Conservation (phyloP, 2,329 filamentous ascomycete species). For the Conoideocrella luteorostrata region DNA sequence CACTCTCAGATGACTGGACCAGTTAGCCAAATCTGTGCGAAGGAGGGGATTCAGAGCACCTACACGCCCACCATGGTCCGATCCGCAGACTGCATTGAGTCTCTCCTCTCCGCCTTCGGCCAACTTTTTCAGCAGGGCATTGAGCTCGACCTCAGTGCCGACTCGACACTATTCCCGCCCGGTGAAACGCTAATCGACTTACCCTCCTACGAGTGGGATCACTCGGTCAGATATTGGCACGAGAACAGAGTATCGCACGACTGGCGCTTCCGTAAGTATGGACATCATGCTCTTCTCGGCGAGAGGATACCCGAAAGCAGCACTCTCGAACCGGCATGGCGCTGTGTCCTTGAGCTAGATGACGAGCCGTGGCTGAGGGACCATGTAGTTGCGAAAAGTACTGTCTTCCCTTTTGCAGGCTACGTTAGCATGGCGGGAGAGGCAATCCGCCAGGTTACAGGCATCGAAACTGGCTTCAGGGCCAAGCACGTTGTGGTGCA, state of each 20-base stretch:
- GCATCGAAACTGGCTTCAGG: constrained; percentile 14
- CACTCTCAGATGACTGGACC: no score
- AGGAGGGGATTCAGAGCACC: no score
- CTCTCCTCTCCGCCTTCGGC: constrained; percentile 11
- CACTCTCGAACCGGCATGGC: constrained; percentile 12
- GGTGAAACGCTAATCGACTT: constrained; percentile 6
- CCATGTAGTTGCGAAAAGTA: constrained; percentile 35
- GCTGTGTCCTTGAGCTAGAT: constrained; percentile 15
- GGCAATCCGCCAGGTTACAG: constrained; percentile 15
- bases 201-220: constrained; percentile 15
- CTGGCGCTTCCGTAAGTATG: constrained; percentile 5
- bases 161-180: constrained; percentile 1
- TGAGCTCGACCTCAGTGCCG: constrained; percentile 11
- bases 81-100: no score
- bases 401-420: constrained; percentile 34
- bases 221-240: constrained; percentile 8
- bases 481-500: no score
- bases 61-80: no score
- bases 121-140: constrained; percentile 1
- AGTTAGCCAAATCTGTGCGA: no score
- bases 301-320: constrained; percentile 10
- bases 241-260: constrained; percentile 9
- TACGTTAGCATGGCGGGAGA: constrained; percentile 25
- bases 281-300: constrained; percentile 15
- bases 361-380: constrained; percentile 35